These are phyloP conservation scores for Bruguiera hainesii DNA, from an alignment of 441 rosid species.

Conservation along the genomic window DNA sequence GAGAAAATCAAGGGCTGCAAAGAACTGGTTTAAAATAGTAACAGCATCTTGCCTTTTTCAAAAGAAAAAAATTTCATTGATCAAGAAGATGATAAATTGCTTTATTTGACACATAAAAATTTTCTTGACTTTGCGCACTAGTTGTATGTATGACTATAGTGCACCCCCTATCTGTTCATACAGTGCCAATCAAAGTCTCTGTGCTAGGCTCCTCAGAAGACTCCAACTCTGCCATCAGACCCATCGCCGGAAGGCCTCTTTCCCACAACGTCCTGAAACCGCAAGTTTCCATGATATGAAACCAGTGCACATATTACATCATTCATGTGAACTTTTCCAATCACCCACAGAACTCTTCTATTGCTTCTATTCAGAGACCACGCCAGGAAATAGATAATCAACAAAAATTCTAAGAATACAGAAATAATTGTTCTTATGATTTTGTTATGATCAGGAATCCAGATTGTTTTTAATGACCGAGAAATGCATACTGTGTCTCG, in stretches of 20 bases:
- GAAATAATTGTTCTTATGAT: too few relatives aligned
- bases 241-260: conserved; percentile 30
- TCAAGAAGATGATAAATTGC: too few relatives aligned
- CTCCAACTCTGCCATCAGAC: conserved; percentile 2
- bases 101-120: too few relatives aligned
- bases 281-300: conserved; percentile 61
- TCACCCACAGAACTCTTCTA: conserved; percentile 72
- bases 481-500: conserved; percentile 64
- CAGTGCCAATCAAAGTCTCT: conserved; percentile 16
- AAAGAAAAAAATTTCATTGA: too few relatives aligned
- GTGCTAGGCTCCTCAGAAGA: conserved; percentile 18
- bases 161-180: conserved; percentile 11
- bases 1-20: background rate
- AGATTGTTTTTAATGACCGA: too few relatives aligned
- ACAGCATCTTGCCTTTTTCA: too few relatives aligned
- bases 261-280: conserved; percentile 73
- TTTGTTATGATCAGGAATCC: too few relatives aligned
- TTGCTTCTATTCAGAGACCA: conserved; percentile 92
- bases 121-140: too few relatives aligned
- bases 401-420: background rate
- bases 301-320: conserved; percentile 72
- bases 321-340: conserved; percentile 84
- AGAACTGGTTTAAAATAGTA: too few relatives aligned
- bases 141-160: background rate
- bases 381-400: conserved; percentile 53